A percentile compares a stretch with the other conserved stretches of the same genome.
Conservation (phyloP, 352 stramenopile genomes). For the Pythium phragmiticola region DNA sequence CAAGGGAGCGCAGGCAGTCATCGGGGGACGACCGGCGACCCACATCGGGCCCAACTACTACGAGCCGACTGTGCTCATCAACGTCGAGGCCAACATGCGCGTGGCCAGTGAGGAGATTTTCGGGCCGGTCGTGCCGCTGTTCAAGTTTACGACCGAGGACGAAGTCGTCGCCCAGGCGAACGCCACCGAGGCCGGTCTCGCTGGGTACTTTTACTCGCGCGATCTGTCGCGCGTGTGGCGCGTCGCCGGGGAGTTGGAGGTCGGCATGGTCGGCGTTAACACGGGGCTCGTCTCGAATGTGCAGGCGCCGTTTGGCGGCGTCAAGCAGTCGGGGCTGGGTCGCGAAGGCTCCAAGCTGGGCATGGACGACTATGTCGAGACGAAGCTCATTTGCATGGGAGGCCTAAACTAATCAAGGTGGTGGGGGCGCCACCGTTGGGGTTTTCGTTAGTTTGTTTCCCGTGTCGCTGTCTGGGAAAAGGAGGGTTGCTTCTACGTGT, state of each 20-base stretch:
- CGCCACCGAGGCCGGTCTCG: slow-evolving; percentile 88
- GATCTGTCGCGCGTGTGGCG: slow-evolving; percentile 87
- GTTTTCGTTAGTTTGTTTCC: background rate
- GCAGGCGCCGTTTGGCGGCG: slow-evolving; percentile 89
- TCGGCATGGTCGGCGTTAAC: slow-evolving; percentile 95
- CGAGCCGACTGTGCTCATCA: slow-evolving; percentile 92
- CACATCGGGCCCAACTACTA: slow-evolving; percentile 87
- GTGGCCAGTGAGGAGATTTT: slow-evolving; percentile 96
- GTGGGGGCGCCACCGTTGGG: too few species aligned
- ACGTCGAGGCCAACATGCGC: slow-evolving; percentile 84
- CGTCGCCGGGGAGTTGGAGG: slow-evolving; percentile 87
- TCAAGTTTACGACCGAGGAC: slow-evolving; percentile 92
- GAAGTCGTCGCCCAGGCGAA: slow-evolving; percentile 95
- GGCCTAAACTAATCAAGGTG: slow-evolving; percentile 40
- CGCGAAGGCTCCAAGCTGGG: slow-evolving; percentile 89
- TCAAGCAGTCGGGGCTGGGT: slow-evolving; percentile 90
- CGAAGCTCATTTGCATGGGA: slow-evolving; percentile 93
- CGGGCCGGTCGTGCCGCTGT: slow-evolving; percentile 93
- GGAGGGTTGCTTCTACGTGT: background rate
- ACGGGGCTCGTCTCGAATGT: slow-evolving; percentile 84
- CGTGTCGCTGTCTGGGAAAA: background rate
- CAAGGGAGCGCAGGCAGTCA: slow-evolving; percentile 88
- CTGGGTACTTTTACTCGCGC: slow-evolving; percentile 94
- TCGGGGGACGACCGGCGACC: slow-evolving; percentile 52
- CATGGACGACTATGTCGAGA: slow-evolving; percentile 96